Base-by-base conservation (phyloP, 2,329 filamentous ascomycete species). In the Ophiocordyceps camponoti-saundersi region DNA sequence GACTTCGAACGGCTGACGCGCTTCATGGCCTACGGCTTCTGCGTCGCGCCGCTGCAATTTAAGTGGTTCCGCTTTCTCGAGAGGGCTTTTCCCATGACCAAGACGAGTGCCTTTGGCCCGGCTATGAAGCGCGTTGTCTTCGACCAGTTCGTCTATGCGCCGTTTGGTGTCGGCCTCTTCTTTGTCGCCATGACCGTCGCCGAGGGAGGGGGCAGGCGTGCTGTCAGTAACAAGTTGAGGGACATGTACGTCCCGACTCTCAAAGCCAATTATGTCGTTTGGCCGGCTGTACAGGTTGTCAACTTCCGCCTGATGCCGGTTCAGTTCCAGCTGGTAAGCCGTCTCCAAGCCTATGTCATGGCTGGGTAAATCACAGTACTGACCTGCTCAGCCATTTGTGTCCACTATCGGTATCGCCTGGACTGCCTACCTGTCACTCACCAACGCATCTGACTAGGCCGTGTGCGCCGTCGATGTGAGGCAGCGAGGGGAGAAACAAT, bases 11-110 rank as follows among this genome's bases (percentile, higher is more conserved):
- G 92, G 44, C 71, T 95, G 52, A 90, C 86, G 2, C 76, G 92
- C 44, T 98, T 96, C 70, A 95, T 96, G 87, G 83, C 85, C 6
- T 98, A 96, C 63, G 88, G 88, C 60, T 95, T 96, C 68, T 77
- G 84, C 59, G 95, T 96, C 87, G 88, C 92, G 5, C 92, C 92
- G 0, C 57, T 95, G 30, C 90, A 96, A 63, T 95, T 94, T 68
- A 82, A 86, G 61, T 98, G 92, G 92, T 96, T 96, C 66, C 77
- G 79, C 46, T 89, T 95, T 63, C 70, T 98, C 52, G 83, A 80
- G 32, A 73, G 71, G 53, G 73, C 79, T 11, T 98, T 98, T 58
- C 92, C 92, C 6, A 80, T 95, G 45, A 84, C 82, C 46, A 87
- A 90, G 69, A 75, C 71, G 12, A 77, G 77, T 55, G 81, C 81